These are phyloP conservation scores for Xerocomus nothofagi DNA, from an alignment of 1,284 basidiomycete genomes.

Conservation along the genomic window DNA sequence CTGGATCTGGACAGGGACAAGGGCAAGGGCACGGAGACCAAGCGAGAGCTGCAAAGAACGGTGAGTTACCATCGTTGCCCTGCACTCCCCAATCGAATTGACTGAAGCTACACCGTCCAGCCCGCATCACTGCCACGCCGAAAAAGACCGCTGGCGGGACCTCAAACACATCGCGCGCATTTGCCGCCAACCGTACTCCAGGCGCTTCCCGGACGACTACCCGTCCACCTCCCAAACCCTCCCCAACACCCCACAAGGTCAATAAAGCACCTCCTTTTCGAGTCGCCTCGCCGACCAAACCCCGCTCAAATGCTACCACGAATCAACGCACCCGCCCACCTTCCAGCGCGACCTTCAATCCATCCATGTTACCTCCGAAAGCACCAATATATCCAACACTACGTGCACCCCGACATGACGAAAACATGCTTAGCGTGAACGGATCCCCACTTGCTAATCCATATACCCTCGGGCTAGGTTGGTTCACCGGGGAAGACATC, in stretches of 20 bases:
- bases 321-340: conserved; percentile 47
- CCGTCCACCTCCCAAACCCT: conserved; percentile 41
- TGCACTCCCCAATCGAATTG: background rate
- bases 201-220: conserved; percentile 37
- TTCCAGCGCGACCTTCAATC: conserved; percentile 71
- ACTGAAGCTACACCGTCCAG: conserved; percentile 35
- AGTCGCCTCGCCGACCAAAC: conserved; percentile 50
- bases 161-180: conserved; percentile 44
- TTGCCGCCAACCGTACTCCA: conserved; percentile 46
- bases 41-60: conserved; percentile 56
- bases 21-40: conserved; percentile 38
- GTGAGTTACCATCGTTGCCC: conserved; percentile 37
- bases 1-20: conserved; percentile 22
- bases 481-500: conserved; percentile 44
- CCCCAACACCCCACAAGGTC: conserved; percentile 59
- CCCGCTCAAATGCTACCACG: background rate
- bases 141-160: conserved; percentile 51
- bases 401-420: conserved; percentile 62
- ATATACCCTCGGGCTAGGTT: conserved; percentile 56
- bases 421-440: conserved; percentile 73
- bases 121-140: conserved; percentile 52
- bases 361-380: conserved; percentile 55
- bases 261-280: conserved; percentile 27
- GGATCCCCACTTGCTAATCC: conserved; percentile 77
- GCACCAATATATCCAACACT: conserved; percentile 58